These are phyloP conservation scores for Taphrina communis DNA, from an alignment of 1,139 yeast species.

Conservation along the genomic window DNA sequence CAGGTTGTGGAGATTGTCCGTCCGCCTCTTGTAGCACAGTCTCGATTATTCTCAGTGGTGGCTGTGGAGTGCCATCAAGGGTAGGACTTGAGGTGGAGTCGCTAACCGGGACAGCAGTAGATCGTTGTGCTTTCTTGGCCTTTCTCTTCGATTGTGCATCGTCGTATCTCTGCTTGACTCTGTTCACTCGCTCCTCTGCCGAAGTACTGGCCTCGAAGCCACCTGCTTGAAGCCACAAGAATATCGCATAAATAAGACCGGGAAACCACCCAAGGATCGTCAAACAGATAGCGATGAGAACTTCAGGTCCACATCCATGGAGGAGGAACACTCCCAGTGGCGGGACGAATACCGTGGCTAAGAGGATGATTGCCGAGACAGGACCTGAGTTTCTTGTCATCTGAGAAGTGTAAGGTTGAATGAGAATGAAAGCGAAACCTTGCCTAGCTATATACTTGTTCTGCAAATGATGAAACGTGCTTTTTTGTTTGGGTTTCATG, in stretches of 20 bases:
- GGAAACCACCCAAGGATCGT: slow-evolving; percentile 46
- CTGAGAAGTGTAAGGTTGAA: background rate
- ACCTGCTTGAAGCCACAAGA: slow-evolving; percentile 40
- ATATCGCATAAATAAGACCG: slow-evolving; percentile 42
- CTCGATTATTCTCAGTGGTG: slow-evolving; percentile 1
- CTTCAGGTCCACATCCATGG: slow-evolving; percentile 46
- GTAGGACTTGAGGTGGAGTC: background rate
- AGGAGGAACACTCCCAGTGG: slow-evolving; percentile 46
- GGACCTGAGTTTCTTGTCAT: slow-evolving; percentile 3
- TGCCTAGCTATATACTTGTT: slow-evolving; percentile 6
- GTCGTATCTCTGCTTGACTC: slow-evolving; percentile 8
- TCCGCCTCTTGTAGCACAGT: slow-evolving; percentile 7
- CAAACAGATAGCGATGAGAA: slow-evolving; percentile 44
- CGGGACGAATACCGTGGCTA: slow-evolving; percentile 41
- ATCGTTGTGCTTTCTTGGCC: slow-evolving; percentile 1
- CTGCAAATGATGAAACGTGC: background rate
- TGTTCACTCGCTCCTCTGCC: slow-evolving; percentile 18
- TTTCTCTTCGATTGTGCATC: slow-evolving; percentile 2
- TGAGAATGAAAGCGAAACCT: background rate
- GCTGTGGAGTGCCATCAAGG: background rate
- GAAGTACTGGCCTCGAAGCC: slow-evolving; percentile 6
- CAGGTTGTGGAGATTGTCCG: background rate
- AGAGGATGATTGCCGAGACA: slow-evolving; percentile 26
- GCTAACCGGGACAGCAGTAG: background rate
- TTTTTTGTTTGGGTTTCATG: background rate